phyloP scores from a whole-genome alignment of 805 yeast genomes.

The Kuraishia borneana region DNA sequence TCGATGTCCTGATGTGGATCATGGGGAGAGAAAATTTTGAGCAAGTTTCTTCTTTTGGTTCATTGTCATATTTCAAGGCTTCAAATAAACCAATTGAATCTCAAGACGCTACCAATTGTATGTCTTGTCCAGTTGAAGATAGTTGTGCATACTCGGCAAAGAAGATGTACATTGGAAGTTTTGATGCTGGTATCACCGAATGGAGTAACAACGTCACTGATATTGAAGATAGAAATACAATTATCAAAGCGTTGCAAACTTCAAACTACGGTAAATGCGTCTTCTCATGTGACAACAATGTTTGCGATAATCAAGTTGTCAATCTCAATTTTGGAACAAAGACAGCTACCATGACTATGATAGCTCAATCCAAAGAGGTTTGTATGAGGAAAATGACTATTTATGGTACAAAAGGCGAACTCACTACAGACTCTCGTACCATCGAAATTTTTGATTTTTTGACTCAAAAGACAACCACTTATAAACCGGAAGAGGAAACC shows the following conservation, averaged over 20 bases:
- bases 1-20: constrained; percentile 13
- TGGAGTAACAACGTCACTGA: constrained; percentile 9
- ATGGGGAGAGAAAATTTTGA: constrained; percentile 9
- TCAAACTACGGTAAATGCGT: constrained; percentile 13
- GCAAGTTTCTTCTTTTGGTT: constrained; percentile 11
- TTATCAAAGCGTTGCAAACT: constrained; percentile 7
- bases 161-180: constrained; percentile 8
- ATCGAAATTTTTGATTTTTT: constrained; percentile 10
- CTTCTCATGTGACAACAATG: constrained; percentile 12
- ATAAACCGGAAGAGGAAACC: constrained; percentile 4
- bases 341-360: constrained; percentile 15
- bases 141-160: constrained; percentile 12
- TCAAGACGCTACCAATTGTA: constrained; percentile 8
- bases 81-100: constrained; percentile 12
- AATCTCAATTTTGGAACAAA: constrained; percentile 10
- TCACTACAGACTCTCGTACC: constrained; percentile 9
- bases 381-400: constrained; percentile 10
- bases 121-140: constrained; percentile 8
- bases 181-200: constrained; percentile 6
- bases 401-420: constrained; percentile 13
- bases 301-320: constrained; percentile 13
- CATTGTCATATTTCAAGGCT: constrained; percentile 9
- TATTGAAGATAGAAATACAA: constrained; percentile 9
- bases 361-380: constrained; percentile 11
- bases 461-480: constrained; percentile 5